Conservation (phyloP, 2,329 filamentous ascomycete species). For the Ramichloridium luteum region DNA sequence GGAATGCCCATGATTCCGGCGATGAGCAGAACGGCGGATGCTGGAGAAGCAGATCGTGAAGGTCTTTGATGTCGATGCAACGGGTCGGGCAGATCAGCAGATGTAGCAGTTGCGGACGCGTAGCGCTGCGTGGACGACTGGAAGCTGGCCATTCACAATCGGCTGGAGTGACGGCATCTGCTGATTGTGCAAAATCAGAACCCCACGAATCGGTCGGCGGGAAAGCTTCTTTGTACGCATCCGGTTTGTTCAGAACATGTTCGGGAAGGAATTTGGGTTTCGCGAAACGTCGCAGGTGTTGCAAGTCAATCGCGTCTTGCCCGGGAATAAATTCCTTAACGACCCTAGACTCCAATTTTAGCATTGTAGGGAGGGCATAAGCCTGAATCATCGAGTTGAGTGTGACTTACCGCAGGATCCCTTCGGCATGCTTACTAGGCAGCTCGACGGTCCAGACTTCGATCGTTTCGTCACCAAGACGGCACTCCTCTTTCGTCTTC, state of each 20-base stretch:
- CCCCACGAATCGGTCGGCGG: slow-evolving; percentile 9
- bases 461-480: slow-evolving; percentile 38
- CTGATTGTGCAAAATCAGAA: not conserved
- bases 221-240: slow-evolving; percentile 24
- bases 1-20: slow-evolving; percentile 25
- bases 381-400: slow-evolving; percentile 10
- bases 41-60: slow-evolving; percentile 31
- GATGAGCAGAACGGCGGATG: slow-evolving; percentile 30
- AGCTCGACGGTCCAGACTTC: slow-evolving; percentile 60
- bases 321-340: slow-evolving; percentile 34
- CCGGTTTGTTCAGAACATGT: slow-evolving; percentile 22
- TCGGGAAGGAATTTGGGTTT: slow-evolving; percentile 37
- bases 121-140: slow-evolving; percentile 41
- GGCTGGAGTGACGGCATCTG: slow-evolving; percentile 34
- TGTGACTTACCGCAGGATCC: slow-evolving; percentile 51
- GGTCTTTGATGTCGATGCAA: slow-evolving; percentile 41
- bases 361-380: no score
- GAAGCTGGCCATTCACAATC: not conserved
- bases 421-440: slow-evolving; percentile 59
- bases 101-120: slow-evolving; percentile 30
- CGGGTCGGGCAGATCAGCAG: slow-evolving; percentile 41
- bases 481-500: slow-evolving; percentile 39
- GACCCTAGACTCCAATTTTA: slow-evolving; percentile 23
- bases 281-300: slow-evolving; percentile 61
- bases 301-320: slow-evolving; percentile 33